Conservation (phyloP, 768 basidiomycete genomes). For the Calvatia gigantea region DNA sequence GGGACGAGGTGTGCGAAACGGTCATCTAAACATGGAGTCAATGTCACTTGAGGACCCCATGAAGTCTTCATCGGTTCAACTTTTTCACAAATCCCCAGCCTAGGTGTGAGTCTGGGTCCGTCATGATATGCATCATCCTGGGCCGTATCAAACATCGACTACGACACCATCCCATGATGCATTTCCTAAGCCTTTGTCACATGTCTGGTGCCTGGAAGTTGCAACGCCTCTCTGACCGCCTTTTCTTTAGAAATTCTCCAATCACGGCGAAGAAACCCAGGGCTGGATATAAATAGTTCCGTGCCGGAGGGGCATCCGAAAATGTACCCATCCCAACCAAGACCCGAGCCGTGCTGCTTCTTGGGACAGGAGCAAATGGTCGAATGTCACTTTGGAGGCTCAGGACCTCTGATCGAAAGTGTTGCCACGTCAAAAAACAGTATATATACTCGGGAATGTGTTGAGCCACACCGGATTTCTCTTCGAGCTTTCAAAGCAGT, state of each 20-base stretch:
- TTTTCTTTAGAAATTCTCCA: too few relatives aligned
- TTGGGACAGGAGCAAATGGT: not conserved
- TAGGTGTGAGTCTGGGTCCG: not conserved
- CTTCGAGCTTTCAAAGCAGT: too few relatives aligned
- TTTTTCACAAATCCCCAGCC: not conserved
- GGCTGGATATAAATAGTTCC: not conserved
- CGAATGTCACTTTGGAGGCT: not conserved
- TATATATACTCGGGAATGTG: not conserved
- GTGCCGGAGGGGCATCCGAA: not conserved
- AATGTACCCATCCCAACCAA: not conserved
- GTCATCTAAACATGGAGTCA: constrained; percentile 3
- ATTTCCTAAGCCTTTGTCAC: too few relatives aligned
- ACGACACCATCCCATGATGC: too few relatives aligned
- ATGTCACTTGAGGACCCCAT: not conserved
- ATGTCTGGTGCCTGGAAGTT: too few relatives aligned
- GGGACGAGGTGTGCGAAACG: not conserved
- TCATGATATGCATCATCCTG: not conserved
- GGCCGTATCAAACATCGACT: too few relatives aligned
- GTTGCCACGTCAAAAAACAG: not conserved
- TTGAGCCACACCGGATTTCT: too few relatives aligned
- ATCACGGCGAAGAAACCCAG: too few relatives aligned
- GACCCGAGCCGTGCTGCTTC: constrained; percentile 12
- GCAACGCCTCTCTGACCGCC: too few relatives aligned
- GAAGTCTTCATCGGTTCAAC: not conserved
- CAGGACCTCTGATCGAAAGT: not conserved